Conservation (phyloP, 306 rosid genomes). For the Prunus padus region DNA sequence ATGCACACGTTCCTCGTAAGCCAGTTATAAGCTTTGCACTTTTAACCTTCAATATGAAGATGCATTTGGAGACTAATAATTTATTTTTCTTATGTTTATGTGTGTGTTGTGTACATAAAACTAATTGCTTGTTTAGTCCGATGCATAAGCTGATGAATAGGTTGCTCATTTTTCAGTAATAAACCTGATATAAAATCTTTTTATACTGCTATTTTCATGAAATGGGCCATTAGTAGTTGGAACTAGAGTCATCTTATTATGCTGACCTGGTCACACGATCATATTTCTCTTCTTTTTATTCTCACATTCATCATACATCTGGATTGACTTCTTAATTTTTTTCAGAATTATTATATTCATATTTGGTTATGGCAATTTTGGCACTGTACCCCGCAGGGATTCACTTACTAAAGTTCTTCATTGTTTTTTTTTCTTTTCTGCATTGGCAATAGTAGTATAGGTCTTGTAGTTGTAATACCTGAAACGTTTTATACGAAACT, state of each 20-base stretch:
- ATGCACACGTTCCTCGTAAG: not conserved
- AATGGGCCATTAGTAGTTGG: not conserved
- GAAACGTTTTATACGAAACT: too few relatives aligned
- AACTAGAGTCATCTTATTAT: not conserved
- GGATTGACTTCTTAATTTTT: not conserved
- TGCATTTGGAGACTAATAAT: not conserved
- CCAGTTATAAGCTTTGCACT: not conserved
- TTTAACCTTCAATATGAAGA: not conserved
- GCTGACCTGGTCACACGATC: not conserved
- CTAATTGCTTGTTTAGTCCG: not conserved
- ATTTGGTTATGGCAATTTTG: not conserved
- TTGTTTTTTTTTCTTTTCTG: not conserved
- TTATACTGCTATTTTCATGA: slow-evolving; percentile 2
- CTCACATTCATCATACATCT: not conserved
- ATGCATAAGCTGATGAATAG: not conserved
- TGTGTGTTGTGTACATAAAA: not conserved
- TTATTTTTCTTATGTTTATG: not conserved
- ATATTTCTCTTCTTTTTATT: not conserved
- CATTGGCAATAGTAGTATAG: not conserved
- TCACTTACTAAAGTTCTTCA: not conserved
- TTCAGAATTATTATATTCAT: not conserved
- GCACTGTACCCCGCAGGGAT: not conserved
- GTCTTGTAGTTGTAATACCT: not conserved
- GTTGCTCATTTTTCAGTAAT: not conserved
- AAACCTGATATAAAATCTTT: not conserved